Evolutionary conservation across 169 alveolate species (phyloP).

Genomic region (Eimeria acervulina): DNA sequence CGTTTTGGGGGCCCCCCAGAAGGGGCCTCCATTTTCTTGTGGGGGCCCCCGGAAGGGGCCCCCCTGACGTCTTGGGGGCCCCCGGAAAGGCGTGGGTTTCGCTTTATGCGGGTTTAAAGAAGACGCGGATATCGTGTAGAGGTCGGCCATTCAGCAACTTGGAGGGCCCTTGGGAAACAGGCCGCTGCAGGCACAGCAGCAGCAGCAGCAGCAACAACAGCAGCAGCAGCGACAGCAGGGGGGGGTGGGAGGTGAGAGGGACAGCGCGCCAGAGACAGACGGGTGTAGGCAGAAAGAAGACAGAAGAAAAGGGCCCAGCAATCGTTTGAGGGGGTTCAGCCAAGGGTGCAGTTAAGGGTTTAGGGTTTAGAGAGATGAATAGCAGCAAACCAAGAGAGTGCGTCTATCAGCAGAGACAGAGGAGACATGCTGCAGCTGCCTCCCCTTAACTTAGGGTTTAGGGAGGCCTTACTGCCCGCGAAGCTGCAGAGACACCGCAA

Average conservation of each 20-base stretch:
- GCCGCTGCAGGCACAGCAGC: no score
- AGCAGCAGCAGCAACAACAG: not conserved
- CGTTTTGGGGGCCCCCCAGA: not conserved
- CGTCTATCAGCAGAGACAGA: not conserved
- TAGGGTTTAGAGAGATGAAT: not conserved
- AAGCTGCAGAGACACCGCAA: constrained; percentile 16
- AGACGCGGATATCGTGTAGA: constrained; percentile 38
- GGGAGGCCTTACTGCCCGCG: not conserved
- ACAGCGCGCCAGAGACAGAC: not conserved
- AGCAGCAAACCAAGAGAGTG: not conserved
- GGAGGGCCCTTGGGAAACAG: not conserved
- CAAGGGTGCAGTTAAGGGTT: no score
- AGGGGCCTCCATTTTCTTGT: not conserved
- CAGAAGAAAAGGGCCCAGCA: not conserved
- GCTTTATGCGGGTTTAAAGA: constrained; percentile 29
- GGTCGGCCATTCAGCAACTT: not conserved
- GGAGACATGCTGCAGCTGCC: not conserved
- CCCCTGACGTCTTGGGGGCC: no score
- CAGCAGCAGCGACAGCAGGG: constrained; percentile 19
- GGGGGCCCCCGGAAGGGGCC: no score
- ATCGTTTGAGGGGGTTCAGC: no score
- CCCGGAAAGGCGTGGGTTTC: not conserved
- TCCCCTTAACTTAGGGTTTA: not conserved
- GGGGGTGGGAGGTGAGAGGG: not conserved
- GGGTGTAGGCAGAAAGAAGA: not conserved